A percentile compares a stretch with the other conserved stretches of the same genome.
These are phyloP conservation scores for Fusarium sp. DNA, from an alignment of 2,329 filamentous ascomycete genomes.

Conservation along the genomic window DNA sequence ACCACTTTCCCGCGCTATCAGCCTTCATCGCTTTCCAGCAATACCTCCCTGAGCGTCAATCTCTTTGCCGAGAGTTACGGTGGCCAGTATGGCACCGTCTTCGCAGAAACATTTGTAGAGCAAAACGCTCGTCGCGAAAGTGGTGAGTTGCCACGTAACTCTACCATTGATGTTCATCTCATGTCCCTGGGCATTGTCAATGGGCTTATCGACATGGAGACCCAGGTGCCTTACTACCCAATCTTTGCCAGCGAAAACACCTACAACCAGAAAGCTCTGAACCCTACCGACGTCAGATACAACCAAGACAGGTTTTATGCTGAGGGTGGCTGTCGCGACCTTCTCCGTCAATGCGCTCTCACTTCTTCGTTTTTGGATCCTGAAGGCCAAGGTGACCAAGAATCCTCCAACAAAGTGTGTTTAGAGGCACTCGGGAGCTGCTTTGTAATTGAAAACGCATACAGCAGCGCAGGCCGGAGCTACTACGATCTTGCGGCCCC, in stretches of 20 bases:
- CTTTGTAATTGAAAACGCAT: conserved; percentile 64
- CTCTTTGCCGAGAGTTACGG: conserved; percentile 76
- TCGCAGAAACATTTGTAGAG: conserved; percentile 65
- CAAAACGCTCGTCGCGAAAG: conserved; percentile 68
- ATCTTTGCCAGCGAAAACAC: conserved; percentile 70
- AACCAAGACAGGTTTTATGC: conserved; percentile 48
- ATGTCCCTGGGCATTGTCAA: conserved; percentile 75
- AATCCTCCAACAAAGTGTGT: conserved; percentile 58
- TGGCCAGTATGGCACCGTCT: conserved; percentile 73
- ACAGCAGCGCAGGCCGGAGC: conserved; percentile 64
- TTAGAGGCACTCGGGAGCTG: conserved; percentile 55
- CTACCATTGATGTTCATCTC: conserved; percentile 67
- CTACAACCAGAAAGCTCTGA: conserved; percentile 68
- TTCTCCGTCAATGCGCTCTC: conserved; percentile 61
- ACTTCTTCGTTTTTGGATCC: conserved; percentile 53
- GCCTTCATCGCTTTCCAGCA: conserved; percentile 51
- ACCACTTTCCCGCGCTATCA: conserved; percentile 66
- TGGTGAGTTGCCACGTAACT: conserved; percentile 58
- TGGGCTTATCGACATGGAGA: conserved; percentile 71
- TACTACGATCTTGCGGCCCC: conserved; percentile 69
- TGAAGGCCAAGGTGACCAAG: conserved; percentile 51
- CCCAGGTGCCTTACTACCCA: conserved; percentile 67
- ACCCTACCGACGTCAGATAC: conserved; percentile 60
- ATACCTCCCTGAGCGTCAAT: conserved; percentile 64
- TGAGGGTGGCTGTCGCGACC: conserved; percentile 61